phyloP scores from a whole-genome alignment of 306 rosid genomes.

The Vicia villosa region DNA sequence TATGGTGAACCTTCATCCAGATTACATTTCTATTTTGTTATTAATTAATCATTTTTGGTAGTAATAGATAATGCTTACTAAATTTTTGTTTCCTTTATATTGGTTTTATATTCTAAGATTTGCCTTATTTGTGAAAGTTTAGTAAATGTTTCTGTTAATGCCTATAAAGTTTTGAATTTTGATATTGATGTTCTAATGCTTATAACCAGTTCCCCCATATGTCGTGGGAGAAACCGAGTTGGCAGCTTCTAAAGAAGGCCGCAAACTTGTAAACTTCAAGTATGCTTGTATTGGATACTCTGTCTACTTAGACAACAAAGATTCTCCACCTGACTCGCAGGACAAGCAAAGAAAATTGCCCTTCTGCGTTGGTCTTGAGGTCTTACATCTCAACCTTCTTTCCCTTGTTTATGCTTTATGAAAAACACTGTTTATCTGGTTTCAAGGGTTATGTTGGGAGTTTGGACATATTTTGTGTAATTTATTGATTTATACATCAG shows the following conservation, averaged over 20 bases:
- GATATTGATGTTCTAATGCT: constrained; percentile 38
- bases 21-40: background rate
- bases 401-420: background rate
- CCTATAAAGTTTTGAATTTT: constrained; percentile 24
- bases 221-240: constrained; percentile 77
- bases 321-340: constrained; percentile 49
- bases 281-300: constrained; percentile 94
- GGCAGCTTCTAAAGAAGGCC: constrained; percentile 79
- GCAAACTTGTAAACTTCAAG: constrained; percentile 69
- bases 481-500: background rate
- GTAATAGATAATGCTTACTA: background rate
- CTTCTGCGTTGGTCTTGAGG: constrained; percentile 91
- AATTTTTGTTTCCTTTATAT: background rate
- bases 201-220: constrained; percentile 57
- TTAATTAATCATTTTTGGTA: background rate
- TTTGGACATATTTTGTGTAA: constrained; percentile 7
- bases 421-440: constrained; percentile 10
- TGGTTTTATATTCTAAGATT: background rate
- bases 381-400: constrained; percentile 35
- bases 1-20: constrained; percentile 6
- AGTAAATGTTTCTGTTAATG: background rate
- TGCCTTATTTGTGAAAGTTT: constrained; percentile 9
- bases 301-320: constrained; percentile 68
- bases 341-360: constrained; percentile 78
- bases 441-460: background rate